Percentiles rank a stretch among this genome's conserved stretches.
phyloP scores from a whole-genome alignment of 306 rosid species.

The Oemleria cerasiformis region DNA sequence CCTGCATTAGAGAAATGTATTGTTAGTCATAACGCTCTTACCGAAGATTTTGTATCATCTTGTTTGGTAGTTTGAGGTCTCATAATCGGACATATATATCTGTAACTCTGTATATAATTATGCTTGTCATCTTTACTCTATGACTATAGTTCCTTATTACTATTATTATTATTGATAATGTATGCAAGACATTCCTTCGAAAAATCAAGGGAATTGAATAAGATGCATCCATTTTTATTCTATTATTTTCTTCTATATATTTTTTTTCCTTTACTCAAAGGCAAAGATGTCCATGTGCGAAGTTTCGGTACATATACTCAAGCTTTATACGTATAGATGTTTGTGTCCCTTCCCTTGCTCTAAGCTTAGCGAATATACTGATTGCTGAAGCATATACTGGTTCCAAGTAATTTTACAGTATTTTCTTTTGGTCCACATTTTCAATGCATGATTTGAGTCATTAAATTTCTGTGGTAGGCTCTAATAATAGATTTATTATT shows the following conservation, averaged over 20 bases:
- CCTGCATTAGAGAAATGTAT: slow-evolving; percentile 25
- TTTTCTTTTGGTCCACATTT: too few relatives aligned
- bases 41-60: slow-evolving; percentile 26
- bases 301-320: not conserved
- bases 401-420: not conserved
- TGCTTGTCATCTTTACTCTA: slow-evolving; percentile 21
- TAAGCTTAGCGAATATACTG: not conserved
- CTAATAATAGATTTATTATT: not conserved
- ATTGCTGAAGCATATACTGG: not conserved
- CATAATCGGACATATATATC: slow-evolving; percentile 16
- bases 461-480: not conserved
- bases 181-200: slow-evolving; percentile 14
- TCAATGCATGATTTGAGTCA: not conserved
- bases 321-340: not conserved
- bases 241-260: not conserved
- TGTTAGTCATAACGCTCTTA: slow-evolving; percentile 24
- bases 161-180: not conserved
- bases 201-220: not conserved
- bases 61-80: slow-evolving; percentile 19
- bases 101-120: slow-evolving; percentile 44
- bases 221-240: not conserved
- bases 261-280: not conserved
- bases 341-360: not conserved
- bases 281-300: not conserved
- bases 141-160: slow-evolving; percentile 5